phyloP scores from a whole-genome alignment of 1,139 yeast species.

The Taphrina pruni region DNA sequence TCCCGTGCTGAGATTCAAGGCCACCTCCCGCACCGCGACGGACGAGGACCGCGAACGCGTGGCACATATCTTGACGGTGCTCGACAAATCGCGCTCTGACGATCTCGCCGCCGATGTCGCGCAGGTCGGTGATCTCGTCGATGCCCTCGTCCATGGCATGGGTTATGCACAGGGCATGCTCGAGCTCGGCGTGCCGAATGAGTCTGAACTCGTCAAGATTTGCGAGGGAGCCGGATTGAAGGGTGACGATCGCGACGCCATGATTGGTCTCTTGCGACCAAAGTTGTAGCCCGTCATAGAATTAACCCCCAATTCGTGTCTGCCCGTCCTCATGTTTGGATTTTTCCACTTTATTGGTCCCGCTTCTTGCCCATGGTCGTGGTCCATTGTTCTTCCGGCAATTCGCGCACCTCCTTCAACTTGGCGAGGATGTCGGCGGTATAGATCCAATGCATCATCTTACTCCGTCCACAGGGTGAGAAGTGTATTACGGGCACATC shows the following conservation, averaged over 20 bases:
- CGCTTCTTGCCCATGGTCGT: slow-evolving; percentile 27
- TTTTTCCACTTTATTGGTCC: background rate
- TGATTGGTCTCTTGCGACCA: slow-evolving; percentile 26
- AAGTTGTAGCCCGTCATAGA: slow-evolving; percentile 1
- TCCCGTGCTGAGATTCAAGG: slow-evolving; percentile 25
- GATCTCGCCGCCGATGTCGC: slow-evolving; percentile 19
- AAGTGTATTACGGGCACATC: slow-evolving; percentile 33
- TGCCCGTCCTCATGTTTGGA: background rate
- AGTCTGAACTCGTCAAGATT: slow-evolving; percentile 14
- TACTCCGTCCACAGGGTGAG: slow-evolving; percentile 17
- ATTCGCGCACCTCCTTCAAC: slow-evolving; percentile 7
- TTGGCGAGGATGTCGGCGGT: slow-evolving; percentile 12
- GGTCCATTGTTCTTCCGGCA: background rate
- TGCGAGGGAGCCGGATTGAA: slow-evolving; percentile 29
- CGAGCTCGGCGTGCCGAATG: slow-evolving; percentile 24
- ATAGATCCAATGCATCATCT: slow-evolving; percentile 31
- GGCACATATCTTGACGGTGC: slow-evolving; percentile 11
- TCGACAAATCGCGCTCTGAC: slow-evolving; percentile 2
- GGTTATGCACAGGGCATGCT: slow-evolving; percentile 28
- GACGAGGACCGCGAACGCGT: slow-evolving; percentile 18
- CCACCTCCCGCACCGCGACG: slow-evolving; percentile 20
- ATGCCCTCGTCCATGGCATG: slow-evolving; percentile 7
- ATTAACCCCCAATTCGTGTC: background rate
- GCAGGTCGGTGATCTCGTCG: slow-evolving; percentile 31
- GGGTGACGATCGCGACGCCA: slow-evolving; percentile 13